Base-by-base conservation (phyloP, 116 monocot genomes). In the Phalaenopsis hybrid region DNA sequence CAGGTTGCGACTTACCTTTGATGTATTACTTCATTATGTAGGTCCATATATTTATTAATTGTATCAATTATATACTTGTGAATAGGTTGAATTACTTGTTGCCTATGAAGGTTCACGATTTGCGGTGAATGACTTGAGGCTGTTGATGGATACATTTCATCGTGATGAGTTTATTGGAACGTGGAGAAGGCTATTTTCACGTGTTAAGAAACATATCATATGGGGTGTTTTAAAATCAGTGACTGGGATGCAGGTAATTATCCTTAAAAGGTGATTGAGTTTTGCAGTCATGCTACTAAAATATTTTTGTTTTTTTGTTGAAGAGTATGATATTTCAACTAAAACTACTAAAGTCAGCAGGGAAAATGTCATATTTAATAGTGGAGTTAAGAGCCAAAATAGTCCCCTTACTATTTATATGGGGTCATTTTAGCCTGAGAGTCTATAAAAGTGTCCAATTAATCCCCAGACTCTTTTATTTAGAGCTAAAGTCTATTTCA, bases 221-320 rank as follows among this genome's bases (percentile, higher is more conserved):
- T 99, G 99, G 99, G 95, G 99, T 70, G 99, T 99, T 79, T 83
- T 99, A 69, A 99, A 99, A 86, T 99, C 99, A 17, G 94, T 99
- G 8, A 95, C 99, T 73, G 99, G 99, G 59, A 99, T 99, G 99
- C 99, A 96, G 96, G 96, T 87, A 91, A 88, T 33, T 41, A 34
- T 72, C 41, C 16, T 2, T 55, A 16, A 67, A 8, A 25, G 67
- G 2, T n/a, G 20, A 13, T 67, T 10, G 48, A 48, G 48, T 68
- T 68, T 41, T 23, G 44, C 44, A 68, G 37, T 44, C 61, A 44
- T 59, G 43, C 20, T 17, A 59, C 59, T 59, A 59, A 18, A 59
- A 41, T 41, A 2, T 41, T 41, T 41, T 41, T 41, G 41, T 41
- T 41, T 59, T 59, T 15, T 17, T 59, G 1, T 59, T 20, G 2